Conservation (phyloP, 306 rosid genomes). For the Begonia peltatifolia region DNA sequence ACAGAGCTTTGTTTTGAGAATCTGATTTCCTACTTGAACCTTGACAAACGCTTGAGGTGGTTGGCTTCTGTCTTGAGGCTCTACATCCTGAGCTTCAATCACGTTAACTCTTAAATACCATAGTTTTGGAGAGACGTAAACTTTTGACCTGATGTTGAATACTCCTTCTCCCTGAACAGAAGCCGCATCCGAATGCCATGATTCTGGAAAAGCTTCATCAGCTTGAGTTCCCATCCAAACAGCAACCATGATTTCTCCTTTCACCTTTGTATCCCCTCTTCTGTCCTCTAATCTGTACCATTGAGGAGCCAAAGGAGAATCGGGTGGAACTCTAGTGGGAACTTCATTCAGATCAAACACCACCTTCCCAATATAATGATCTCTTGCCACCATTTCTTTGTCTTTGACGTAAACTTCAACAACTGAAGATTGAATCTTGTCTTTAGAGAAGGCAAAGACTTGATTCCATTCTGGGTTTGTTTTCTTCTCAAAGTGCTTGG, state of each 20-base stretch:
- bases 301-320: constrained; percentile 16
- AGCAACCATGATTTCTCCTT: constrained; percentile 6
- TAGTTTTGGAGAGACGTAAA: not conserved
- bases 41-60: constrained; percentile 1
- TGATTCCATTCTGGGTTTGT: not conserved
- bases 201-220: constrained; percentile 16
- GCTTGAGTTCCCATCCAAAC: constrained; percentile 14
- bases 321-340: constrained; percentile 6
- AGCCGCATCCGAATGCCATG: constrained; percentile 22
- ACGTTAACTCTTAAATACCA: not conserved
- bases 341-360: constrained; percentile 1
- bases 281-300: constrained; percentile 14
- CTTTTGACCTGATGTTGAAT: not conserved
- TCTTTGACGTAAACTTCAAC: not conserved
- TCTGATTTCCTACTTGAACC: not conserved
- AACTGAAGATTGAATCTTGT: not conserved
- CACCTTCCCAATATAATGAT: not conserved
- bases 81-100: not conserved
- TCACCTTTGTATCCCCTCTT: not conserved
- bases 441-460: not conserved
- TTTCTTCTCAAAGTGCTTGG: not conserved
- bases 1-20: not conserved
- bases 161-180: not conserved
- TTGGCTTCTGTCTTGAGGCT: not conserved
- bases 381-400: not conserved